Evolutionary conservation across 2,329 filamentous ascomycete species (phyloP).

Genomic region (Aspergillus melleus): DNA sequence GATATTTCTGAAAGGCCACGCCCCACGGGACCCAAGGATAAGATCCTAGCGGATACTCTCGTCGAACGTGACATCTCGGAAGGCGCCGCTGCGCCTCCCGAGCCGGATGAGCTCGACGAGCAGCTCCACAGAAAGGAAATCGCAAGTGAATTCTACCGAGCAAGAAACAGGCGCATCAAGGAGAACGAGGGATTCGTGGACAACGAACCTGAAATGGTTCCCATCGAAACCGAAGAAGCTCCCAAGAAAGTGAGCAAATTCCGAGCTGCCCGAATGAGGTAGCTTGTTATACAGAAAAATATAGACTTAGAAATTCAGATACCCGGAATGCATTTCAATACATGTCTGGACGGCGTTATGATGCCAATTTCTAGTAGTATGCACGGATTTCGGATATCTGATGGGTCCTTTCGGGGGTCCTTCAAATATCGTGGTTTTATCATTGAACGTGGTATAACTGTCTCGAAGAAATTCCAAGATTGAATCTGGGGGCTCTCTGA

Average conservation of each 20-base stretch:
- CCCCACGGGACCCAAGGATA: slow-evolving; percentile 46
- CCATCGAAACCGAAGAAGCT: slow-evolving; percentile 64
- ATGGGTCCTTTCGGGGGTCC: background rate
- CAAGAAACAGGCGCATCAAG: slow-evolving; percentile 80
- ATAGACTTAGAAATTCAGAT: slow-evolving; percentile 12
- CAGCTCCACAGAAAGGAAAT: slow-evolving; percentile 74
- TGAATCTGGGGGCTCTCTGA: slow-evolving; percentile 39
- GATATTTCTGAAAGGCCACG: slow-evolving; percentile 22
- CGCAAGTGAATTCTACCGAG: slow-evolving; percentile 76
- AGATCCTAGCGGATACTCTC: slow-evolving; percentile 60
- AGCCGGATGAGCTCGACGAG: slow-evolving; percentile 70
- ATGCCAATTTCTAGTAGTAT: background rate
- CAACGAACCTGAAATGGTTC: slow-evolving; percentile 65
- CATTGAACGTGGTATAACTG: slow-evolving; percentile 20
- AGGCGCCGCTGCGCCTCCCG: slow-evolving; percentile 37
- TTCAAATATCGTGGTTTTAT: slow-evolving; percentile 15
- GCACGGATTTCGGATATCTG: slow-evolving; percentile 4
- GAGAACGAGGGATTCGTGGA: slow-evolving; percentile 79
- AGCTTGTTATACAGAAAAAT: slow-evolving; percentile 13
- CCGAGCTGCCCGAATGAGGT: slow-evolving; percentile 46
- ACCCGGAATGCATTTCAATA: slow-evolving; percentile 12
- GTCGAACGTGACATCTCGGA: slow-evolving; percentile 51
- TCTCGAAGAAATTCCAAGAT: slow-evolving; percentile 29
- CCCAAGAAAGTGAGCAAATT: slow-evolving; percentile 47
- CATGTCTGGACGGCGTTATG: background rate